These are phyloP conservation scores for Diaporthe sp. DNA, from an alignment of 2,329 filamentous ascomycete genomes.

Conservation along the genomic window DNA sequence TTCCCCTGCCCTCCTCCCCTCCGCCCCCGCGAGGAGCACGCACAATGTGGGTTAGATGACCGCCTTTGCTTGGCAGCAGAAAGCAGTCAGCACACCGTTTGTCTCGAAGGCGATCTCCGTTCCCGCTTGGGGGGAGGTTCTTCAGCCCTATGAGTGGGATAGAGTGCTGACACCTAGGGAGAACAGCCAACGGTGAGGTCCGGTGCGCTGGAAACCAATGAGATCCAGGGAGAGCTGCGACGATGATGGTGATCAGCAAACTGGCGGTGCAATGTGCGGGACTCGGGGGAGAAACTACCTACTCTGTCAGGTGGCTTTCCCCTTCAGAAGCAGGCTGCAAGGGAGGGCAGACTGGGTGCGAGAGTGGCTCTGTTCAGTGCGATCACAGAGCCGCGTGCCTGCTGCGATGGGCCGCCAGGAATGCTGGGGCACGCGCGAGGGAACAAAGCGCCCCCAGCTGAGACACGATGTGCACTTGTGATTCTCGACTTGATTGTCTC, in stretches of 20 bases:
- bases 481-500: constrained; percentile 22
- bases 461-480: constrained; percentile 6
- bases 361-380: background rate
- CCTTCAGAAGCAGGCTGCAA: background rate
- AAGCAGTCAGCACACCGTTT: constrained; percentile 33
- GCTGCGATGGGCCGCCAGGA: constrained; percentile 10
- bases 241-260: background rate
- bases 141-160: constrained; percentile 27
- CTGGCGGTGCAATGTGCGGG: background rate
- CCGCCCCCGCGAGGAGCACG: background rate
- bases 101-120: constrained; percentile 27
- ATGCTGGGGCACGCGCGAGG: constrained; percentile 10
- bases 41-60: constrained; percentile 15
- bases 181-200: constrained; percentile 25
- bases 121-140: background rate
- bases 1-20: background rate
- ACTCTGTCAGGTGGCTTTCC: background rate
- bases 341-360: background rate
- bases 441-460: background rate
- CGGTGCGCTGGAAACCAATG: constrained; percentile 29
- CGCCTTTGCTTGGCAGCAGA: constrained; percentile 31
- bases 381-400: constrained; percentile 3
- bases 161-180: constrained; percentile 29
- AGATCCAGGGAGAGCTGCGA: background rate
- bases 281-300: background rate